phyloP scores from a whole-genome alignment of 2,329 filamentous ascomycete species.

The Clarireedia hainanense region DNA sequence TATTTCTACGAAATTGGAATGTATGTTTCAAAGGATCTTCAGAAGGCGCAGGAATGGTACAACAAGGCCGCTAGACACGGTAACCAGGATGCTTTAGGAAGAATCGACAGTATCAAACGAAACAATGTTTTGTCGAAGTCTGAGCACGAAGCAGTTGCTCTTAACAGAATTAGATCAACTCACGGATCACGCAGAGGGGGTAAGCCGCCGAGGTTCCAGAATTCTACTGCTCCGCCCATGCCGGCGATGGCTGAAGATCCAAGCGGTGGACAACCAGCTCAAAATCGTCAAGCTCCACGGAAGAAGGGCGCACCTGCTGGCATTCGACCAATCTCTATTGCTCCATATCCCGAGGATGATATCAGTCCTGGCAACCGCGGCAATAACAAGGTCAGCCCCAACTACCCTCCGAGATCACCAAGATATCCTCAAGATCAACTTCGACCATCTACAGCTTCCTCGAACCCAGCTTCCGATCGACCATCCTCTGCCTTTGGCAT shows the following conservation, averaged over 20 bases:
- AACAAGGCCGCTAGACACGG: conserved; percentile 80
- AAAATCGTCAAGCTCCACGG: not conserved
- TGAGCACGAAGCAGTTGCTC: conserved; percentile 87
- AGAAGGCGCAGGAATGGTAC: conserved; percentile 84
- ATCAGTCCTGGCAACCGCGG: conserved; percentile 21
- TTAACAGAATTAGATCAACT: conserved; percentile 78
- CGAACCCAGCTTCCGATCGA: conserved; percentile 35
- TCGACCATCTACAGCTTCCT: conserved; percentile 28
- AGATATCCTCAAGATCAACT: conserved; percentile 35
- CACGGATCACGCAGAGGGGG: conserved; percentile 61
- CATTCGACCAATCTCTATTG: conserved; percentile 32
- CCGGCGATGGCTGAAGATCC: conserved; percentile 24
- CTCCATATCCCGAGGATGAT: conserved; percentile 66
- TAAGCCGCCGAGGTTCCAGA: conserved; percentile 52
- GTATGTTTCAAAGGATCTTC: conserved; percentile 73
- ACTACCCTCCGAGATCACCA: conserved; percentile 13
- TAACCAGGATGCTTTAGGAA: conserved; percentile 77
- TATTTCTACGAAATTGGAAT: conserved; percentile 98
- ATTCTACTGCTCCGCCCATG: conserved; percentile 28
- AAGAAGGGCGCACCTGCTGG: conserved; percentile 11
- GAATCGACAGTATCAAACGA: conserved; percentile 76
- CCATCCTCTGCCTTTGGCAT: conserved; percentile 42
- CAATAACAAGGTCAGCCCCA: not conserved
- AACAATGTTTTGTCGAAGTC: conserved; percentile 79
- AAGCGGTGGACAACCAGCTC: conserved; percentile 23